Conservation (phyloP, 306 rosid species). For the Neltuma alba region DNA sequence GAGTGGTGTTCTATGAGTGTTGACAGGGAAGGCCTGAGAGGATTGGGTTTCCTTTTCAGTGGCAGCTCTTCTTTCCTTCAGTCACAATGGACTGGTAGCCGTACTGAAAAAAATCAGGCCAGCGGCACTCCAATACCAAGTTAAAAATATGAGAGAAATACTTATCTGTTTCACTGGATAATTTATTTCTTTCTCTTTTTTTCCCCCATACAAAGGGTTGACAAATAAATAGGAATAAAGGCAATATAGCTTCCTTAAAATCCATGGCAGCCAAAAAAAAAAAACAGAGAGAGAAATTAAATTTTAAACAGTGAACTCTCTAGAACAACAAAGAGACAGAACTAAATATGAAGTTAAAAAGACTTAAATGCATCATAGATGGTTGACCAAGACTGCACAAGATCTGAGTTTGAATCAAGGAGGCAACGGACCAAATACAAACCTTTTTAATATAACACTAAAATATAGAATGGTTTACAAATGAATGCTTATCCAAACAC, state of each 20-base stretch:
- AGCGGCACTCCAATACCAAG: neutral
- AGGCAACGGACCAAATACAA: too few relatives aligned
- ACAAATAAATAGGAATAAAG: neutral
- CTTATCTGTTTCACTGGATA: neutral
- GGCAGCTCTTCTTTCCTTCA: neutral
- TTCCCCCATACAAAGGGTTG: neutral
- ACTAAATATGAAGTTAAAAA: neutral
- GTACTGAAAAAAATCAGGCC: neutral
- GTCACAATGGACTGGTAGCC: too few relatives aligned
- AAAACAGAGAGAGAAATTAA: slow-evolving; percentile 3
- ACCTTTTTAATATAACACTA: neutral
- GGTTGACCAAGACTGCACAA: neutral
- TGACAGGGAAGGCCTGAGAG: neutral
- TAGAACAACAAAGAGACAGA: too few relatives aligned
- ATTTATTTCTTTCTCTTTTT: neutral
- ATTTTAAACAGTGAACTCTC: neutral
- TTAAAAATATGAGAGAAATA: neutral
- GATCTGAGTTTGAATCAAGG: neutral
- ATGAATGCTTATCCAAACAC: neutral
- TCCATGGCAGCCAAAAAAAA: neutral
- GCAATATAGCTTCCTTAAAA: neutral
- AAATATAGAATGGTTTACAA: too few relatives aligned
- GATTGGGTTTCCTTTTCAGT: neutral
- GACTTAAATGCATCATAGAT: neutral
- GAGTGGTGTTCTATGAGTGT: neutral